Percentiles rank a stretch among this genome's conserved stretches.
phyloP scores from a whole-genome alignment of 352 stramenopile species.

The Globisporangium abappressorium region DNA sequence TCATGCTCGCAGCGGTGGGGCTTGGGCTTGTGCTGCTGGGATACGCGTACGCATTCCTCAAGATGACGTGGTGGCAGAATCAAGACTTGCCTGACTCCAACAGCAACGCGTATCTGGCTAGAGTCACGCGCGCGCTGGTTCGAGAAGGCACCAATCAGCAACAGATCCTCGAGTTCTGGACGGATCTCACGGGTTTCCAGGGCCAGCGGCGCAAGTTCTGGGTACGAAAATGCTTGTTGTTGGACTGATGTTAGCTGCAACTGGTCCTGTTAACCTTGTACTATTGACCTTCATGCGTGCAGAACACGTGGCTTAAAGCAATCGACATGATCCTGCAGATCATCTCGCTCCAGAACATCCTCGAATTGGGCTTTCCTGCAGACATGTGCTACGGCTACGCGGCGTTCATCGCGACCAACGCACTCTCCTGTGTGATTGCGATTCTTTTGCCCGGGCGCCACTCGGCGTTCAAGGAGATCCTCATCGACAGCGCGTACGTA shows the following conservation, averaged over 20 bases:
- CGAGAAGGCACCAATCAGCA: neutral
- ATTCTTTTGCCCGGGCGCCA: conserved; percentile 24
- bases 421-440: conserved; percentile 20
- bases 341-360: conserved; percentile 24
- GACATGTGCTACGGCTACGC: conserved; percentile 30
- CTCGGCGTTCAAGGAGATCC: conserved; percentile 29
- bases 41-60: conserved; percentile 28
- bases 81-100: conserved; percentile 7
- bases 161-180: conserved; percentile 17
- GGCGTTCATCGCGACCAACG: conserved; percentile 25
- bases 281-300: too few relatives aligned
- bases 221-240: conserved; percentile 19
- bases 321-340: conserved; percentile 27
- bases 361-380: conserved; percentile 30
- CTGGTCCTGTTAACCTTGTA: too few relatives aligned
- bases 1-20: conserved; percentile 18
- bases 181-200: conserved; percentile 26
- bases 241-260: too few relatives aligned
- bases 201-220: conserved; percentile 41
- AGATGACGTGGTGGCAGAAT: conserved; percentile 29
- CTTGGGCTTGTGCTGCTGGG: conserved; percentile 22
- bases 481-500: conserved; percentile 32
- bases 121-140: conserved; percentile 7
- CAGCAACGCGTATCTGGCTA: conserved; percentile 3
- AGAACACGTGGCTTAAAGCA: conserved; percentile 40